Percentiles rank a stretch among this genome's conserved stretches.
phyloP scores from a whole-genome alignment of 257 asterid genomes.

The Capsicum rhomboideum region DNA sequence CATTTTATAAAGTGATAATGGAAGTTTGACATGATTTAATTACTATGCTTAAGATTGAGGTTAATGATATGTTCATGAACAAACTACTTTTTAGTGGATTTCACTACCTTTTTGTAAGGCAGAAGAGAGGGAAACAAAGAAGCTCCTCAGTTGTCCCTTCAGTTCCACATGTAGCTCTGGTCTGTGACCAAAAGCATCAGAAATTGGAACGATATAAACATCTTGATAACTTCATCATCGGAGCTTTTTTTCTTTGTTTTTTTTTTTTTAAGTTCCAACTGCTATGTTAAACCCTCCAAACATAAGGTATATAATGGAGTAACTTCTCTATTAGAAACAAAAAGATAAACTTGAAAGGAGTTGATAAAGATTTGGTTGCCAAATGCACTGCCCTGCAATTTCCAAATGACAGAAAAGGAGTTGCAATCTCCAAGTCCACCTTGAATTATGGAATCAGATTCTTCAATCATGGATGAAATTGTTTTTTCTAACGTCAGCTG shows the following conservation, averaged over 20 bases:
- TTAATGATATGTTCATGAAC: neutral
- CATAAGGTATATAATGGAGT: neutral
- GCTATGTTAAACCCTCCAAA: neutral
- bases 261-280: neutral
- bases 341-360: neutral
- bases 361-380: neutral
- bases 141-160: conserved; percentile 77
- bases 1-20: neutral
- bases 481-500: neutral
- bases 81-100: neutral
- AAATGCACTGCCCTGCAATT: neutral
- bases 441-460: neutral
- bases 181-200: conserved; percentile 33
- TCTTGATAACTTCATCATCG: conserved; percentile 34
- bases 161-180: conserved; percentile 33
- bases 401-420: neutral
- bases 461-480: neutral
- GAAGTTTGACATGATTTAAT: neutral
- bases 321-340: neutral
- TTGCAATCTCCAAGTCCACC: neutral
- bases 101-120: neutral
- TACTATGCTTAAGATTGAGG: too few species aligned
- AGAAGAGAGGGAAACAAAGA: neutral
- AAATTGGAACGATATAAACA: conserved; percentile 47
- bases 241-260: neutral